Evolutionary conservation across 257 asterid genomes (phyloP).

Genomic region (Solanum okadae): DNA sequence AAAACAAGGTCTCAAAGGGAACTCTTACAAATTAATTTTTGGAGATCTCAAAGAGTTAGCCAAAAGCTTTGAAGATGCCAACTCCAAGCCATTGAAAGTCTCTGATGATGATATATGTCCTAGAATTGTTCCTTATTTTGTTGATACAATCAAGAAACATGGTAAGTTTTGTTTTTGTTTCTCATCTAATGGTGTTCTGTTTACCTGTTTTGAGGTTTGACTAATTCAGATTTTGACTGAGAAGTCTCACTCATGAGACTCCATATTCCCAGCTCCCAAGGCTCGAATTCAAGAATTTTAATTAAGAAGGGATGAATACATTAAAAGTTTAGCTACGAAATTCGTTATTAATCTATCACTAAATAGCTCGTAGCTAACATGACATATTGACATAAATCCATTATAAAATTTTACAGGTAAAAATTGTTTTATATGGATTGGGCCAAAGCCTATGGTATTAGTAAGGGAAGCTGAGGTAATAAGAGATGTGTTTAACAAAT

Average conservation of each 20-base stretch:
- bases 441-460: neutral
- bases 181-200: neutral
- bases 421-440: slow-evolving; percentile 9
- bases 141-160: neutral
- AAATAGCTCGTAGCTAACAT: neutral
- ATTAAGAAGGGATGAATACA: neutral
- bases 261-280: neutral
- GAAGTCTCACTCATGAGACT: neutral
- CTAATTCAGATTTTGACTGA: neutral
- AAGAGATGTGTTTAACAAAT: slow-evolving; percentile 27
- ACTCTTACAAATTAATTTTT: slow-evolving; percentile 2
- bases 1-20: neutral
- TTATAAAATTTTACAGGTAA: slow-evolving; percentile 20
- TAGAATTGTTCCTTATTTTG: slow-evolving; percentile 16
- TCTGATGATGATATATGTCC: slow-evolving; percentile 18
- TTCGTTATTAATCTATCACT: neutral
- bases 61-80: slow-evolving; percentile 9
- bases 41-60: slow-evolving; percentile 29
- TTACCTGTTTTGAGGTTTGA: neutral
- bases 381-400: neutral
- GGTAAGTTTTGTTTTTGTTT: neutral
- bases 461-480: neutral
- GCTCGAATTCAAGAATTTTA: neutral
- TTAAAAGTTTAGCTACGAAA: neutral
- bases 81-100: slow-evolving; percentile 23